Evolutionary conservation across 2,329 filamentous ascomycete species (phyloP), one percentile per base, ranked within the genome.

Genomic region (Penicillium sp.): DNA sequence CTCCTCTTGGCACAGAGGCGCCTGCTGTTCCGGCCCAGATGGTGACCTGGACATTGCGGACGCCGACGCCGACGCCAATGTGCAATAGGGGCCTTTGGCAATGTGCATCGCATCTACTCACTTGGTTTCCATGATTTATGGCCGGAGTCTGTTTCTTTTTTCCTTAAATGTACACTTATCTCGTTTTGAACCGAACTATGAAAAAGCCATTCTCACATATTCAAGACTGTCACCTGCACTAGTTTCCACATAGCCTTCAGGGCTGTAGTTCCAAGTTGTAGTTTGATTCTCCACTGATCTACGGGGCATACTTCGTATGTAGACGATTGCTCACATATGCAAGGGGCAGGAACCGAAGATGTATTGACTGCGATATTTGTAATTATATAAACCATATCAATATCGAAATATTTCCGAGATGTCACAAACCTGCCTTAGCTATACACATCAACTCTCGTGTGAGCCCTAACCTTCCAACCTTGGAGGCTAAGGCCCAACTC

Each of bases 1-100:
- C 71, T 16, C 75, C 75, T 1, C 63, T 76, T 29, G 75, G 75
- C 5, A 77, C 75, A 5, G 62, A 48, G 21, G 45, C 50, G 5
- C 50, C 50, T 22, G 27, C 64, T 31, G 69, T 71, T 38, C 58
- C 59, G 18, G 55, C 56, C 44, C 45, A 34, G 47, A 45, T 16
- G 52, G 53, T 36, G 55, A 57, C 9, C 16, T 40, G 38, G 56
- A 50, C 4, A 54, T 51, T 38, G 64, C 54, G 29, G 68, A 70
- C 60, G 68, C 61, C 7, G 71, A 73, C 54, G 65, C 66, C 9
- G 70, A 71, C 58, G 69, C 58, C 4, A 59, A 62, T 55, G 57
- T 24, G 16, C 55, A 59, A 55, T 62, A 60, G 46, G 27, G 14
- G 6, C 34, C 6, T 36, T 40, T 52, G 34, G 18, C 39, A 49